Evolutionary conservation across 129 eudicot genomes (phyloP).

Genomic region (Ambrosia trifida): DNA sequence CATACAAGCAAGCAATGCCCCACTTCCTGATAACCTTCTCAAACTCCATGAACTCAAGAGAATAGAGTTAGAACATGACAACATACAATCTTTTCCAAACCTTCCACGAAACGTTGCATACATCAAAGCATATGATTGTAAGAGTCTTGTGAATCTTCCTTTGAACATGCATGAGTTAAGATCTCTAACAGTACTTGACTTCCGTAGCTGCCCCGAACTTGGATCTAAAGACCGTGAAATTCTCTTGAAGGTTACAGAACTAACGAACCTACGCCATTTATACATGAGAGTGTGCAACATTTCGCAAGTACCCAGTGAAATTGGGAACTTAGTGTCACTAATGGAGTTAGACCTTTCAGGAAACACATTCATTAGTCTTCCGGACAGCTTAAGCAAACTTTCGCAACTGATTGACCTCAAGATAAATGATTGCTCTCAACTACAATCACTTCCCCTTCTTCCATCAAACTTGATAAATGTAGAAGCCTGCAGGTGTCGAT

Average conservation of each 20-base stretch:
- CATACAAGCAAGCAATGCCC: not conserved
- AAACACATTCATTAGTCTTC: slow-evolving; percentile 15
- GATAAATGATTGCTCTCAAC: not conserved
- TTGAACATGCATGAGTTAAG: not conserved
- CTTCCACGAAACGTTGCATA: slow-evolving; percentile 3
- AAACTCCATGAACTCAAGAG: not conserved
- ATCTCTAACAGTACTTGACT: not conserved
- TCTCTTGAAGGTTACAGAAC: slow-evolving; percentile 17
- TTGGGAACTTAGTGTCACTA: slow-evolving; percentile 25
- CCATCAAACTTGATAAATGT: not conserved
- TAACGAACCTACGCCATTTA: not conserved
- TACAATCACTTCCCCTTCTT: slow-evolving; percentile 12
- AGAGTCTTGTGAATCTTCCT: not conserved
- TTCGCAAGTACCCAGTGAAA: slow-evolving; percentile 18
- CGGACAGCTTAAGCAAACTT: slow-evolving; percentile 21
- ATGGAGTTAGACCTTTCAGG: not conserved
- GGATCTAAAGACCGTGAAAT: slow-evolving; percentile 12
- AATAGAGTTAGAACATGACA: not conserved
- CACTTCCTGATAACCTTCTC: not conserved
- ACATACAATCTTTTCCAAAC: slow-evolving; percentile 5
- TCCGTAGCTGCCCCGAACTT: not conserved
- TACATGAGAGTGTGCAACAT: not conserved
- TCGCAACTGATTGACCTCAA: not conserved
- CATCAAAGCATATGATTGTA: not conserved
- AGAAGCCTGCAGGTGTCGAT: not conserved